phyloP scores from a whole-genome alignment of 2,329 filamentous ascomycete genomes.

The Fusarium albidum region DNA sequence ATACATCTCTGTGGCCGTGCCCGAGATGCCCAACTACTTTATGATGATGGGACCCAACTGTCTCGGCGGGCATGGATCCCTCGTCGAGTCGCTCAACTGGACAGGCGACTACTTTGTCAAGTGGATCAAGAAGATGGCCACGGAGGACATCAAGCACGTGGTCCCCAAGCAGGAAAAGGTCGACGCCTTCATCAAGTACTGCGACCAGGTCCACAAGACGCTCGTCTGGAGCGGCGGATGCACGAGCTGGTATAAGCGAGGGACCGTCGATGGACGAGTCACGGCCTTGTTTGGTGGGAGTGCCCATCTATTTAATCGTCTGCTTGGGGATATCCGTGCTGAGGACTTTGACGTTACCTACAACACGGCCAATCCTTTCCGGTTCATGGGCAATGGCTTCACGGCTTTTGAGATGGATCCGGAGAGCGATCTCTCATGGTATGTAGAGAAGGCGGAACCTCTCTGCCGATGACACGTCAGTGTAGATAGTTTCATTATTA shows the following conservation, averaged over 20 bases:
- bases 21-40: constrained; percentile 44
- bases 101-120: constrained; percentile 38
- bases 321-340: constrained; percentile 31
- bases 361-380: constrained; percentile 30
- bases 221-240: constrained; percentile 35
- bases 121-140: constrained; percentile 36
- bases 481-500: constrained; percentile 11
- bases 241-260: constrained; percentile 34
- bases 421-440: constrained; percentile 32
- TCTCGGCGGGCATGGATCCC: constrained; percentile 33
- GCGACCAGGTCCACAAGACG: constrained; percentile 33
- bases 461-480: too few relatives aligned
- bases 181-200: constrained; percentile 34
- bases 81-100: constrained; percentile 36
- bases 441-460: constrained; percentile 33
- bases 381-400: constrained; percentile 35
- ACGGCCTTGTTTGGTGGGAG: constrained; percentile 35
- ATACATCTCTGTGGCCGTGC: constrained; percentile 42
- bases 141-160: constrained; percentile 34
- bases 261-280: constrained; percentile 25
- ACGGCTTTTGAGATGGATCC: constrained; percentile 36
- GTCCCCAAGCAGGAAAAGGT: constrained; percentile 34
- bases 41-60: constrained; percentile 39
- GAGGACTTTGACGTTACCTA: constrained; percentile 35
- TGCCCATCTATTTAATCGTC: constrained; percentile 32